A percentile compares a stretch with the other conserved stretches of the same genome.
phyloP scores from a whole-genome alignment of 345 rosid genomes.

The Cardamine resedifolia region DNA sequence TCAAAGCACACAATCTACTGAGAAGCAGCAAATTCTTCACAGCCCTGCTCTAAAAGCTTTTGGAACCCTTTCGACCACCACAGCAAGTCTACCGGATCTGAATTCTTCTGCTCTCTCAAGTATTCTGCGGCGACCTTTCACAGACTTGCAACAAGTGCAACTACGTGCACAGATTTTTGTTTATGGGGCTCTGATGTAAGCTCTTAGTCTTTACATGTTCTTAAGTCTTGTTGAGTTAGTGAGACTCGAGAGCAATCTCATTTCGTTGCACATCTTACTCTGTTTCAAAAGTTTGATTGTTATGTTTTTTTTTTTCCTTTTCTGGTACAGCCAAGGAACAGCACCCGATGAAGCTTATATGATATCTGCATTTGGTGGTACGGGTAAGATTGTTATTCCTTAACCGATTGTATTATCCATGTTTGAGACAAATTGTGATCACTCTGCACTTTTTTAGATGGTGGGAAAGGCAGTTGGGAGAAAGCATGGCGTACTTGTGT shows the following conservation, averaged over 20 bases:
- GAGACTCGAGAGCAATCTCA: conserved; percentile 2
- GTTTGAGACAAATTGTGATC: conserved; percentile 7
- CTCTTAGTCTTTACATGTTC: conserved; percentile 18
- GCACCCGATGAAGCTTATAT: conserved; percentile 95
- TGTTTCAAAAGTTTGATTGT: conserved; percentile 23
- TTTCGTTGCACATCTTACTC: conserved; percentile 5
- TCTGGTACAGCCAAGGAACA: conserved; percentile 73
- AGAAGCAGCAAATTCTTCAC: conserved; percentile 58
- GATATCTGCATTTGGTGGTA: conserved; percentile 96
- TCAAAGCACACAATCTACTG: conserved; percentile 55
- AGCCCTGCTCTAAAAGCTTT: conserved; percentile 47
- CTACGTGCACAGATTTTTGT: conserved; percentile 98
- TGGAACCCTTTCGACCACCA: conserved; percentile 48
- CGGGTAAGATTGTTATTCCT: conserved; percentile 50
- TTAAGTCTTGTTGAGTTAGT: conserved; percentile 17
- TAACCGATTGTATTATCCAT: conserved; percentile 19
- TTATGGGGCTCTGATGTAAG: conserved; percentile 95
- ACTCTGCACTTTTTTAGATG: conserved; percentile 54
- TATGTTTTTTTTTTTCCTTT: background rate
- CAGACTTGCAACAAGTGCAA: conserved; percentile 97
- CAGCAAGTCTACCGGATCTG: conserved; percentile 67
- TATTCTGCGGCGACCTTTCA: conserved; percentile 84
- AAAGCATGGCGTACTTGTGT: conserved; percentile 67
- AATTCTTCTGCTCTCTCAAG: conserved; percentile 55
- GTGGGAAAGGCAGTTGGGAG: conserved; percentile 83